These are phyloP conservation scores for Hericium rajendrae DNA, from an alignment of 768 basidiomycete species.

Conservation along the genomic window DNA sequence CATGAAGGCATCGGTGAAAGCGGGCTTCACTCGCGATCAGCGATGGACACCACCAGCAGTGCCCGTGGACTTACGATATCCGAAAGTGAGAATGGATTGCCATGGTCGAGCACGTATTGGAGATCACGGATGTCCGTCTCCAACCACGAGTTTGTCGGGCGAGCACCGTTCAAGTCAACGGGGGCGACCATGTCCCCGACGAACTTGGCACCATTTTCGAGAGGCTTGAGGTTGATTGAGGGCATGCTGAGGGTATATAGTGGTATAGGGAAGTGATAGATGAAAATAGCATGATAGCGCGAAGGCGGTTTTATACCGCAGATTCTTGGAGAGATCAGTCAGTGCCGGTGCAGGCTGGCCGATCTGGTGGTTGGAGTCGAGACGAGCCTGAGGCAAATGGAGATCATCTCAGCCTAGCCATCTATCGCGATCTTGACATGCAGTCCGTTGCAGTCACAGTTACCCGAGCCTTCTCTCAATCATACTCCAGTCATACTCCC, in stretches of 20 bases:
- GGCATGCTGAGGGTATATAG: neutral
- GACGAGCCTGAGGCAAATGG: no score
- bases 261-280: neutral
- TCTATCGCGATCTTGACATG: no score
- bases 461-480: no score
- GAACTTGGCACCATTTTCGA: conserved; percentile 1
- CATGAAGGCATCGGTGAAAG: conserved; percentile 4
- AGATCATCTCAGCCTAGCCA: no score
- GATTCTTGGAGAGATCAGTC: neutral
- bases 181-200: conserved; percentile 1
- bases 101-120: neutral
- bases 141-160: conserved; percentile 1
- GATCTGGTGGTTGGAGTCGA: no score
- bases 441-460: no score
- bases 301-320: neutral
- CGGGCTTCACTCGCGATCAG: conserved; percentile 1
- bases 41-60: neutral
- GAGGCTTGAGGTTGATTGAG: neutral
- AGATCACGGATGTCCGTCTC: conserved; percentile 1
- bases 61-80: conserved; percentile 8
- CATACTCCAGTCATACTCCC: no score
- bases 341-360: neutral
- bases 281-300: neutral
- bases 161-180: conserved; percentile 3
- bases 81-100: conserved; percentile 1